Conservation (phyloP, 305 asterid genomes). For the Withania somnifera region DNA sequence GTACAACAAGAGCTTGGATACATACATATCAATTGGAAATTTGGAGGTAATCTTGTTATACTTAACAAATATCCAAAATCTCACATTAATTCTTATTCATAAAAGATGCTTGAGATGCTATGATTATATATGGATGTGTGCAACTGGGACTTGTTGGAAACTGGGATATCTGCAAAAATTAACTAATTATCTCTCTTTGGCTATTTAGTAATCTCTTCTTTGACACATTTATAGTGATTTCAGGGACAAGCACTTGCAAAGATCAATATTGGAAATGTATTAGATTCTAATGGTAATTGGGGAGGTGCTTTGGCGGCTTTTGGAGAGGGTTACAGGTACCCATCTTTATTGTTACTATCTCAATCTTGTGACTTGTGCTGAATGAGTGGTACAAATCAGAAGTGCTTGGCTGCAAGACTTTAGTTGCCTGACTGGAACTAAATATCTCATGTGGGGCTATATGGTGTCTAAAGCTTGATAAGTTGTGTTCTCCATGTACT, state of each 20-base stretch:
- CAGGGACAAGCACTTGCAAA: constrained; percentile 94
- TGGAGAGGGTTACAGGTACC: constrained; percentile 73
- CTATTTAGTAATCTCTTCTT: background rate
- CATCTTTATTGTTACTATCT: constrained; percentile 5
- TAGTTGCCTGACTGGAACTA: background rate
- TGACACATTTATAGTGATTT: constrained; percentile 8
- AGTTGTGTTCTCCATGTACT: background rate
- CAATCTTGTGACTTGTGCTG: background rate
- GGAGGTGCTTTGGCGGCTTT: constrained; percentile 64
- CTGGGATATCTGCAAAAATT: background rate
- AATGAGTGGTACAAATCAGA: background rate
- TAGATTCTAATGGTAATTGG: constrained; percentile 69
- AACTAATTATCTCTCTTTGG: background rate
- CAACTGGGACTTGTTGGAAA: background rate
- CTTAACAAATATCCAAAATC: background rate
- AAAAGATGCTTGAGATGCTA: background rate
- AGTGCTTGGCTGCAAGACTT: background rate
- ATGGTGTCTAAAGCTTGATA: background rate
- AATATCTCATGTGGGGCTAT: background rate
- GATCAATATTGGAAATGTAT: constrained; percentile 71
- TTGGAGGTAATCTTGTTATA: constrained; percentile 63
- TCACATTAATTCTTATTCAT: background rate
- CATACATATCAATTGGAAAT: constrained; percentile 58
- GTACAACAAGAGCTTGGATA: constrained; percentile 71
- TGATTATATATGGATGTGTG: background rate